Percentiles rank a stretch among this genome's conserved stretches.
These are phyloP conservation scores for Aspergillus pseudoterreus DNA, from an alignment of 2,329 filamentous ascomycete species.

Conservation along the genomic window DNA sequence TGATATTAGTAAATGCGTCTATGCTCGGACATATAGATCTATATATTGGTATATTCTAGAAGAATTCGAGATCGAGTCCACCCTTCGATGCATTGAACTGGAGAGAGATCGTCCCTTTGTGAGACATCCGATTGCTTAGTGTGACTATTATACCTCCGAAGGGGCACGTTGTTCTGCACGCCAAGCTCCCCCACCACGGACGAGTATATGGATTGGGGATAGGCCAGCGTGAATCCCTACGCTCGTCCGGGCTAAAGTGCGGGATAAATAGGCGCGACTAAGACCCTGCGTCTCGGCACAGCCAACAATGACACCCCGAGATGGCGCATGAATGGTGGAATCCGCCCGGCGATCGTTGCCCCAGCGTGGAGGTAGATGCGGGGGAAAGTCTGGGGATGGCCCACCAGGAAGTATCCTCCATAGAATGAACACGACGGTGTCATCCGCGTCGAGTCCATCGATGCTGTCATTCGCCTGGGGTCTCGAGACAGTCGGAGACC, in stretches of 20 bases:
- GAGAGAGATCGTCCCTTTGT: no score
- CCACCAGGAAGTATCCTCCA: background rate
- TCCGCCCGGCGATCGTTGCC: conserved; percentile 14
- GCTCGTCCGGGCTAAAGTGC: no score
- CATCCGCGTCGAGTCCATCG: background rate
- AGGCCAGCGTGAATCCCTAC: background rate
- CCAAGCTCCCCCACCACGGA: background rate
- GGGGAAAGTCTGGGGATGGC: conserved; percentile 8
- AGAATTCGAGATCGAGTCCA: no score
- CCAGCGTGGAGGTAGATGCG: conserved; percentile 7
- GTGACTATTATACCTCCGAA: background rate
- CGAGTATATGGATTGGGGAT: background rate
- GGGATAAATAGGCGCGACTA: no score
- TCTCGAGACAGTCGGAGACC: no score
- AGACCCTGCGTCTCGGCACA: background rate
- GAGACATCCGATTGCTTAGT: no score
- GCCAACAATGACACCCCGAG: conserved; percentile 4
- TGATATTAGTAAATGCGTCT: background rate
- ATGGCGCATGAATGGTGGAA: conserved; percentile 12
- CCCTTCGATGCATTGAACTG: no score
- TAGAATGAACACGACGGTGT: background rate
- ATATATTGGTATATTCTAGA: no score
- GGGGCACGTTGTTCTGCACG: background rate
- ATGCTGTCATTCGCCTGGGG: background rate
- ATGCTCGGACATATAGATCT: no score